Base-by-base conservation (phyloP, 306 rosid species). In the Medicago ruthenica region DNA sequence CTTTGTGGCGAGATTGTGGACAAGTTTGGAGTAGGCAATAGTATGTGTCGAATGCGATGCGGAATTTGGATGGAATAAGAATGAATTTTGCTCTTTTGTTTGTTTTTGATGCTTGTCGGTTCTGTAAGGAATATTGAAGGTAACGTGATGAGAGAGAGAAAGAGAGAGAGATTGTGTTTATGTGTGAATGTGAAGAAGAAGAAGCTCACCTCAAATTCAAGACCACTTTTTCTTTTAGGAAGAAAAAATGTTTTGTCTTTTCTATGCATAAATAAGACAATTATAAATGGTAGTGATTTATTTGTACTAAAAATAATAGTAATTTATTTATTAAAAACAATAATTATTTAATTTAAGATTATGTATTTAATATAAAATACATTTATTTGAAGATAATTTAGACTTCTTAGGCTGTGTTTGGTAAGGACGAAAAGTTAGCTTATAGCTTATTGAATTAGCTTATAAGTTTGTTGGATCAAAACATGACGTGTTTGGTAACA, bases 21-120 rank as follows among this genome's bases (percentile, higher is more conserved):
- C 4, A 36, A 37, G 17, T 37, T 16, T 36, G 27, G 27, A 65
- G 69, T 37, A 4, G 2, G 47, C 4, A 4, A 62, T 13, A 20
- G 31, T 41, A 7, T 8, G 31, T 48, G 39, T 64, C 9, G 1
- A 21, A 21, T 41, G 71, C 16, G 39, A 80, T n/a, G 79, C 24
- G 3, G 61, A 39, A 77, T 13, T 21, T 44, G 67, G 54, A 73
- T 22, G 68, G 27, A 74, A 22, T 77, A 44, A 7, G 24, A 53
- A 48, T 8, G 14, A 8, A 6, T 20, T 53, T 16, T 14, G 67
- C 50, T 65, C n/a, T 53, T 17, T 21, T 27, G 57, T n/a, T n/a
- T n/a, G n/a, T n/a, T n/a, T n/a, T n/a, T 11, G 80, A 74, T 81
- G 79, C 83, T 70, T 70, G 59, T 62, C 51, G 58, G 14, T 12